Evolutionary conservation across 352 stramenopile species (phyloP), one percentile per base, ranked within the genome.

Genomic region (Pythium apleroticum): DNA sequence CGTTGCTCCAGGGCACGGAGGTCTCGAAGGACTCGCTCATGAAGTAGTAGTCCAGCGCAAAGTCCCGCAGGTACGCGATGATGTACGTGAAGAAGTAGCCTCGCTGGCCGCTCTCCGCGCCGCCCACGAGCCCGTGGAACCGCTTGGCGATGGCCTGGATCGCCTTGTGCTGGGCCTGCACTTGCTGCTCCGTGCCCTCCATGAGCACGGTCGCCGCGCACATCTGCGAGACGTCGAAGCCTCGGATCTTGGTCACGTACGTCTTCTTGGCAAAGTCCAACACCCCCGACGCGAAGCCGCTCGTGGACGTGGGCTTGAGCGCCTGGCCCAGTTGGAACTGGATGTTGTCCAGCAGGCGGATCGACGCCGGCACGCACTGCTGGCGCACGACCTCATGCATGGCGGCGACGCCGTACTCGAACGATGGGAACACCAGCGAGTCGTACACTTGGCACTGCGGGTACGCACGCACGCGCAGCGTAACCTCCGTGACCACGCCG

Each of bases 41-140:
- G 33, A 98, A 97, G 61, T 94, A 90, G 72, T 97, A 98, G 71
- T 91, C 84, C 54, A 98, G 71, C 11, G 88, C 92, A 74, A 98
- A 98, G 65, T 98, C 94, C n/a, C 92, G 85, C 52, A 98, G 65
- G 62, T 98, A 98, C 33, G 94, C 84, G 65, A 98, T 98, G 57
- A 97, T 90, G 72, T 97, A 98, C 37, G 94, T 98, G 48, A 98
- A 89, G 69, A 96, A 89, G 72, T 98, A 98, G 17, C 94, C 94
- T 28, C 91, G 86, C 57, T 90, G 93, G 53, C 91, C 92, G 62
- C 89, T 94, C 63, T 88, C 86, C 22, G 80, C 81, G 14, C 94
- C 94, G 12, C 87, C 86, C 6, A 91, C 65, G 39, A 98, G 78
- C 3, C 91, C 92, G 53, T 89, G 81, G 67, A 97, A 81, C 41